These are phyloP conservation scores for Claviceps monticola DNA, from an alignment of 2,329 filamentous ascomycete genomes.

Conservation along the genomic window DNA sequence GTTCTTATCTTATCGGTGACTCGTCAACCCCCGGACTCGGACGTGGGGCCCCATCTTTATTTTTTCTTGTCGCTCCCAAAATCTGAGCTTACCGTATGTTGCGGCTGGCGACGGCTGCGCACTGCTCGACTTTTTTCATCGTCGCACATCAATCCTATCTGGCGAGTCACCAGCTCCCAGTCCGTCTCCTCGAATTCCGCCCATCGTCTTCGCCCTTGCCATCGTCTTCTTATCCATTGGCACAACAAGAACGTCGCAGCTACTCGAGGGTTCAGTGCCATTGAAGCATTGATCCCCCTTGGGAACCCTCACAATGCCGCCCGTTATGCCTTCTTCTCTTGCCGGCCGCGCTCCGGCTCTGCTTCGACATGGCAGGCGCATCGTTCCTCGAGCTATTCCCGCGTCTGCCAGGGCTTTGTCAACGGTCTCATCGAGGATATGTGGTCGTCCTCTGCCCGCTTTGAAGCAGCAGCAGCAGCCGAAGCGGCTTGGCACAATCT, in stretches of 20 bases:
- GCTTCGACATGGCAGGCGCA: slow-evolving; percentile 39
- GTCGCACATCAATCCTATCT: slow-evolving; percentile 5
- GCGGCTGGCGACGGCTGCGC: not conserved
- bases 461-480: slow-evolving; percentile 11
- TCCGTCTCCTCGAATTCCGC: not conserved
- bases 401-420: slow-evolving; percentile 31
- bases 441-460: slow-evolving; percentile 20
- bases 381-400: slow-evolving; percentile 27
- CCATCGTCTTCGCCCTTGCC: slow-evolving; percentile 5
- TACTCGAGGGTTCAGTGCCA: slow-evolving; percentile 22
- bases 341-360: slow-evolving; percentile 44
- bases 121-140: slow-evolving; percentile 1
- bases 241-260: slow-evolving; percentile 15
- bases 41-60: slow-evolving; percentile 9
- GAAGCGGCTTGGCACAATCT: slow-evolving; percentile 35
- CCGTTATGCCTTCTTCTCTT: slow-evolving; percentile 26
- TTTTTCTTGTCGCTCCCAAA: slow-evolving; percentile 12
- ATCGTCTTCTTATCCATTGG: slow-evolving; percentile 15
- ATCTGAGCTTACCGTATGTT: not conserved
- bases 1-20: slow-evolving; percentile 8
- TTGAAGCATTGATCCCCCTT: slow-evolving; percentile 20
- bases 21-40: slow-evolving; percentile 4
- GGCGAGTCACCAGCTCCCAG: slow-evolving; percentile 14
- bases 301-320: slow-evolving; percentile 23
- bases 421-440: slow-evolving; percentile 20